A percentile compares a stretch with the other conserved stretches of the same genome.
Conservation (phyloP, 225 moss, liverwort and hornwort species). For the Bryoerythrophyllum caledonicum region DNA sequence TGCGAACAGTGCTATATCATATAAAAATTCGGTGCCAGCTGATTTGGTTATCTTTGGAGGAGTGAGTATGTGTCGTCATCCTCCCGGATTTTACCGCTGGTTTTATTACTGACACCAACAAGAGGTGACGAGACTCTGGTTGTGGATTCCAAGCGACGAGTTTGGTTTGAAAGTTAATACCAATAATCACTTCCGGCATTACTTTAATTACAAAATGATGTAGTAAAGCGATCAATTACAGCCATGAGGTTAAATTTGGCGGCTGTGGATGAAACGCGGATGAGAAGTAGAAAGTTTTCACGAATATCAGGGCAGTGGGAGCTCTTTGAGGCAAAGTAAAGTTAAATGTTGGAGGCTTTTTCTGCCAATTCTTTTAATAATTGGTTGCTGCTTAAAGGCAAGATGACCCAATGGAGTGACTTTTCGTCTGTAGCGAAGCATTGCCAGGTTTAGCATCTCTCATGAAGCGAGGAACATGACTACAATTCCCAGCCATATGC, state of each 20-base stretch:
- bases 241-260: background rate
- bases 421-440: background rate
- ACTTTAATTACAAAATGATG: background rate
- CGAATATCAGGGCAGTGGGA: background rate
- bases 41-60: background rate
- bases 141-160: background rate
- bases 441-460: conserved; percentile 1
- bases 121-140: background rate
- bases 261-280: background rate
- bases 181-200: background rate
- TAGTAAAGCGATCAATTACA: background rate
- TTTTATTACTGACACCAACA: background rate
- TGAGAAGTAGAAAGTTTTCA: background rate
- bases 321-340: background rate
- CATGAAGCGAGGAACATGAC: background rate
- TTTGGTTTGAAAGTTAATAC: background rate
- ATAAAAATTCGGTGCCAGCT: background rate
- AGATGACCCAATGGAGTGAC: background rate
- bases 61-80: background rate
- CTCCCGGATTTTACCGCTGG: too few species aligned
- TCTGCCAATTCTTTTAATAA: background rate
- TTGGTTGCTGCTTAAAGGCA: too few species aligned
- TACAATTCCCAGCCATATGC: background rate
- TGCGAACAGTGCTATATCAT: background rate
- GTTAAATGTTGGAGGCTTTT: background rate